phyloP scores from a whole-genome alignment of 208 protist genomes.

The Crithidia brevicula region DNA sequence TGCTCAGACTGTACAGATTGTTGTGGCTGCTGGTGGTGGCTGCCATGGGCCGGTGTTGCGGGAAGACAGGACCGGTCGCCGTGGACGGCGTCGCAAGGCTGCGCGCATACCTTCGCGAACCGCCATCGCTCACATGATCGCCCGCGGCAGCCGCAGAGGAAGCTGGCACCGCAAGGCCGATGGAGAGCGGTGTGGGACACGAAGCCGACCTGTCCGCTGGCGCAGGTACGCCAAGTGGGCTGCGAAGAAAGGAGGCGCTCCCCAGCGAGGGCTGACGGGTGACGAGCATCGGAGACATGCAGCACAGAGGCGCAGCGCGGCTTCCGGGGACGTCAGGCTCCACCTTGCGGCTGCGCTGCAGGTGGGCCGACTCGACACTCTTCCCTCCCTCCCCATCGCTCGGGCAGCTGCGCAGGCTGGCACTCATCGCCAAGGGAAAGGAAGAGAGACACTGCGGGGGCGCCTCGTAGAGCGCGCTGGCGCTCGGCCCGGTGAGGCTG shows the following conservation, averaged over 20 bases:
- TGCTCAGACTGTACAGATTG: not conserved
- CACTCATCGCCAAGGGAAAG: not conserved
- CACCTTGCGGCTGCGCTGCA: not conserved
- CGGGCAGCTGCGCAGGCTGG: not conserved
- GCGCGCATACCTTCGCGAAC: not conserved
- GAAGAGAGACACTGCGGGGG: not conserved
- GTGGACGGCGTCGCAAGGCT: not conserved
- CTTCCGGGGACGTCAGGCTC: not conserved
- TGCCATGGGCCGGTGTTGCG: not conserved
- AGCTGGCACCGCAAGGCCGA: not conserved
- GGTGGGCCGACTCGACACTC: not conserved
- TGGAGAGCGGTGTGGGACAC: not conserved
- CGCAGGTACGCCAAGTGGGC: not conserved
- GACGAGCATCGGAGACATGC: constrained; percentile 15
- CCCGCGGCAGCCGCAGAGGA: not conserved
- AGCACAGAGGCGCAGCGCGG: not conserved
- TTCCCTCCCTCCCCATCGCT: not conserved
- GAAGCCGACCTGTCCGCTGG: not conserved
- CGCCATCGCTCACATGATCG: not conserved
- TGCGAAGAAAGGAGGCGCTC: not conserved
- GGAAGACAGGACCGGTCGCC: not conserved
- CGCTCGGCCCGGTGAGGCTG: too few relatives aligned
- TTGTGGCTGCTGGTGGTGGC: not conserved
- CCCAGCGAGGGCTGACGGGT: constrained; percentile 12
- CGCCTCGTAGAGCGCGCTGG: not conserved